Evolutionary conservation across 371 early-diverging fungal genomes (phyloP), one percentile per base, ranked within the genome.

Genomic region (Cokeromyces recurvatus): DNA sequence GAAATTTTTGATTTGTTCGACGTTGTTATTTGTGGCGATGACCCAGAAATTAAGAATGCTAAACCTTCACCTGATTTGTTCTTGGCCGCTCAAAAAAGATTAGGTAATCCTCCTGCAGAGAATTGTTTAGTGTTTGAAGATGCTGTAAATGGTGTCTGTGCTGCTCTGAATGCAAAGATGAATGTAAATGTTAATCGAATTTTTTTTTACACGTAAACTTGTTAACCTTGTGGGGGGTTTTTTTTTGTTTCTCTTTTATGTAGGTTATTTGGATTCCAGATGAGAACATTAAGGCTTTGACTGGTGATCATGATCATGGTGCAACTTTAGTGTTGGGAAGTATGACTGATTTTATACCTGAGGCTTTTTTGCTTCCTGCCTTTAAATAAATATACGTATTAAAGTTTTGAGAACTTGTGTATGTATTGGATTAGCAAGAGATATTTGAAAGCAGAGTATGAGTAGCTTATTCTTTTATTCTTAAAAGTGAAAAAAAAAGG

Each of bases 1-100:
- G 78, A 77, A 1, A 59, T 94, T 20, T 95, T 96, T 59, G 54
- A 54, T 1, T 59, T 90, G 38, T 96, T 96, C 64, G 88, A 86
- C 49, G 77, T 72, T 29, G 75, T 91, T 57, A 74, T 90, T 7
- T 86, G 87, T 59, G 97, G 95, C 15, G 92, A 95, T 60, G 92
- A 95, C 56, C 76, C 85, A 0, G 80, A 69, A 3, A 81, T 95
- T 34, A 61, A 69, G 46, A 56, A 74, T 42, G 90, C 91, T 15
- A 96, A 96, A 64, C 97, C 97, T 4, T 72, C 86, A 11, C 95
- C 97, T 0, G 97, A 96, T 59, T 71, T 94, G 15, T 96, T 95
- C 62, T 71, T 86, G 23, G 85, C 78, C 7, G 95, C 92, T 14
- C 65, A 68, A 50, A 41, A 64, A 21, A 59, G 69, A 41, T 46